phyloP scores from a whole-genome alignment of 2,329 filamentous ascomycete genomes.

The Claviceps pazoutovae region DNA sequence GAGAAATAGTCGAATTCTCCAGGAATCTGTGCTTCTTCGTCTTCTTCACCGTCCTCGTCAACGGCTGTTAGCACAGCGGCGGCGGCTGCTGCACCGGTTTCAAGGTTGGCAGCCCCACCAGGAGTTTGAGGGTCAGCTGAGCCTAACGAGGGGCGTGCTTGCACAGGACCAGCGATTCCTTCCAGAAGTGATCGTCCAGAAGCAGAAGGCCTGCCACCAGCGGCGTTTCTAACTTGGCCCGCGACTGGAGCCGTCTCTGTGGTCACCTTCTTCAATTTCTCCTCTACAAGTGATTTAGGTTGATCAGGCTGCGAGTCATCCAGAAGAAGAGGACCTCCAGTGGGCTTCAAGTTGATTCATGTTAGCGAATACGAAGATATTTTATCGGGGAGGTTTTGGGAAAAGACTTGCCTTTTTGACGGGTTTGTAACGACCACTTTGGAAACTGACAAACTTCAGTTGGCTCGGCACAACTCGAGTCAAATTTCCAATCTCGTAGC shows the following conservation, averaged over 20 bases:
- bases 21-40: conserved; percentile 57
- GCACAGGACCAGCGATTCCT: conserved; percentile 18
- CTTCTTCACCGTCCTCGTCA: conserved; percentile 68
- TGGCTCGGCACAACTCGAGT: conserved; percentile 82
- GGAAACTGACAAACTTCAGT: conserved; percentile 91
- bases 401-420: conserved; percentile 58
- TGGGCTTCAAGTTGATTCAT: conserved; percentile 44
- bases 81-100: conserved; percentile 49
- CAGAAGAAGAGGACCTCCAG: conserved; percentile 84
- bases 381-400: background rate
- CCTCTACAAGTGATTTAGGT: conserved; percentile 67
- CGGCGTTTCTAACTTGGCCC: conserved; percentile 18
- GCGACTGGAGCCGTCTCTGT: conserved; percentile 48
- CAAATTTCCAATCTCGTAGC: conserved; percentile 95
- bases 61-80: conserved; percentile 74
- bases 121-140: conserved; percentile 16
- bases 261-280: conserved; percentile 76
- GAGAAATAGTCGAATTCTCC: conserved; percentile 68
- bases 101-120: conserved; percentile 29
- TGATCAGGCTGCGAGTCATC: conserved; percentile 70
- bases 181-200: conserved; percentile 20
- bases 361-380: background rate
- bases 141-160: conserved; percentile 21
- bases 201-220: conserved; percentile 19
- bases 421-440: conserved; percentile 78